These are phyloP conservation scores for Ophiocordyceps camponoti-rufipedis DNA, from an alignment of 2,329 filamentous ascomycete species.

Conservation along the genomic window DNA sequence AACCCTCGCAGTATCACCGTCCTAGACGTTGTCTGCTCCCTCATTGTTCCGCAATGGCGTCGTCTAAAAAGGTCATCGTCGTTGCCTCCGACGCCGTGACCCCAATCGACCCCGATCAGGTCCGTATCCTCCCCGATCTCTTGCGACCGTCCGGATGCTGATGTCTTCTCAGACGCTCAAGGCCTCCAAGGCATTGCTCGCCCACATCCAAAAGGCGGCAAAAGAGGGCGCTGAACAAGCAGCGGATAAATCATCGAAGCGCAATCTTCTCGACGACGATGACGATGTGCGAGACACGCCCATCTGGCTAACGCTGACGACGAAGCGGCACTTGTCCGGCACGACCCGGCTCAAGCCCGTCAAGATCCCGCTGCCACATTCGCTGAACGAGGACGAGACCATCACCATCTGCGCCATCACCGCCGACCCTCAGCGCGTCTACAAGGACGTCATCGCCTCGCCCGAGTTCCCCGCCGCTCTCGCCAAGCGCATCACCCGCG, in stretches of 20 bases:
- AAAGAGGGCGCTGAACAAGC: constrained; percentile 21
- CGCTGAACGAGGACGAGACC: constrained; percentile 43
- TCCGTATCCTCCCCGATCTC: constrained; percentile 3
- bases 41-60: constrained; percentile 13
- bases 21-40: background rate
- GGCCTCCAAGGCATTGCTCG: constrained; percentile 42
- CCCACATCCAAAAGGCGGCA: constrained; percentile 37
- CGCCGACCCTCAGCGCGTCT: constrained; percentile 61
- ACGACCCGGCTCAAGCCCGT: constrained; percentile 65
- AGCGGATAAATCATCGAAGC: constrained; percentile 27
- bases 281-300: constrained; percentile 29
- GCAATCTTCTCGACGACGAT: constrained; percentile 34
- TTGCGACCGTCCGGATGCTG: background rate
- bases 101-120: constrained; percentile 23
- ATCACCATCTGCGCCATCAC: constrained; percentile 73
- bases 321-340: constrained; percentile 50
- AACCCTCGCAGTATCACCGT: background rate
- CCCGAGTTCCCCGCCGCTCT: constrained; percentile 52
- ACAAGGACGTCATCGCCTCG: constrained; percentile 73
- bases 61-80: constrained; percentile 20
- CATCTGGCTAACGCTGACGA: constrained; percentile 44
- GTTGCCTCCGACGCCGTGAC: constrained; percentile 13
- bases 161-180: constrained; percentile 30
- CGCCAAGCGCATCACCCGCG: constrained; percentile 48
- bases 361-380: constrained; percentile 64